Conservation (phyloP, 441 rosid species). For the Arabidopsis lyrata region DNA sequence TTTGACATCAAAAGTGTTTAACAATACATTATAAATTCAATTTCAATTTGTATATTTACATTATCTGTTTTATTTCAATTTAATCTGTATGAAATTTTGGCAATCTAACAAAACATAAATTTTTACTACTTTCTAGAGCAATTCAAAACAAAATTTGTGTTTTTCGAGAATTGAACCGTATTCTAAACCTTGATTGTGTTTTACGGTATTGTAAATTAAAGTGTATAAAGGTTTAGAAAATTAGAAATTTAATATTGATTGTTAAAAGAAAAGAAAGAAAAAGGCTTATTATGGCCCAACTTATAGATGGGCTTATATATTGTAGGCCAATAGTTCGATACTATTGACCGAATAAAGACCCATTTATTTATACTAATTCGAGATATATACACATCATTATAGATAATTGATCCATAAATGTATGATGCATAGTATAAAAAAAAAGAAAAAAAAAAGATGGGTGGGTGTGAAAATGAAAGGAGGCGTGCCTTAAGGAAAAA, state of each 20-base stretch:
- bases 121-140: background rate
- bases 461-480: slow-evolving; percentile 42
- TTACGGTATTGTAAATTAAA: background rate
- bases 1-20: background rate
- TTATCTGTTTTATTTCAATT: background rate
- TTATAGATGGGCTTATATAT: slow-evolving; percentile 12
- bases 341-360: too few relatives aligned
- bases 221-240: background rate
- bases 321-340: background rate
- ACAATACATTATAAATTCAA: slow-evolving; percentile 11
- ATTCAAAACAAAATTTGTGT: background rate
- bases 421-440: too few relatives aligned
- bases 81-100: background rate
- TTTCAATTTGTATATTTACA: background rate
- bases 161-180: background rate
- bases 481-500: slow-evolving; percentile 26
- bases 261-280: background rate
- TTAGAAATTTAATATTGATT: too few relatives aligned
- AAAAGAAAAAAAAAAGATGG: background rate
- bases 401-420: too few relatives aligned
- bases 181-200: background rate
- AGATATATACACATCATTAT: too few relatives aligned
- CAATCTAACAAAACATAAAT: slow-evolving; percentile 21
- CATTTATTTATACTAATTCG: too few relatives aligned
- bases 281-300: slow-evolving; percentile 16